A percentile compares a stretch with the other conserved stretches of the same genome.
Conservation (phyloP, 2,329 filamentous ascomycete species). For the Nigrospora sphaerica region DNA sequence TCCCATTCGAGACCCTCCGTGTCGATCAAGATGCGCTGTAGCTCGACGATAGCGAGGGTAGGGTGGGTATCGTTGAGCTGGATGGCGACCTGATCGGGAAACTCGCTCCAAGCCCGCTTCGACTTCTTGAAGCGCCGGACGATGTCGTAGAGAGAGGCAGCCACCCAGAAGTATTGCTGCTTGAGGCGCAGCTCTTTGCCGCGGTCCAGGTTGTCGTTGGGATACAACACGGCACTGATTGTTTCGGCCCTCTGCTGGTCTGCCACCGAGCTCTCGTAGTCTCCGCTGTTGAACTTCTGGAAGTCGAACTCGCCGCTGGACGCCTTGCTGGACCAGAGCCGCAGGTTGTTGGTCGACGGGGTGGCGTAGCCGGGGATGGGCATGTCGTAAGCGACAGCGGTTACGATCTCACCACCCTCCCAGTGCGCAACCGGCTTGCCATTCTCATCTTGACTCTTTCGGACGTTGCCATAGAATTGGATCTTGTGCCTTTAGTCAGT, state of each 20-base stretch:
- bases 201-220: slow-evolving; percentile 93
- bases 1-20: slow-evolving; percentile 90
- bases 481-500: slow-evolving; percentile 38
- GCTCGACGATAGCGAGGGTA: slow-evolving; percentile 89
- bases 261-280: slow-evolving; percentile 96
- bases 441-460: slow-evolving; percentile 64
- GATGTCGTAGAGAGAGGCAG: slow-evolving; percentile 92
- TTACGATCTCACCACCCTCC: slow-evolving; percentile 90
- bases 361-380: slow-evolving; percentile 87
- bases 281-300: slow-evolving; percentile 97
- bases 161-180: slow-evolving; percentile 99
- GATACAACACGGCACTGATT: slow-evolving; percentile 94
- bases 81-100: slow-evolving; percentile 91
- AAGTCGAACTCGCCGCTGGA: slow-evolving; percentile 98
- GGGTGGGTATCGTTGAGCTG: slow-evolving; percentile 98
- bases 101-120: slow-evolving; percentile 83
- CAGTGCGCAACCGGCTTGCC: slow-evolving; percentile 72
- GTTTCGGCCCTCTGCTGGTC: slow-evolving; percentile 98
- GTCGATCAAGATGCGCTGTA: slow-evolving; percentile 88
- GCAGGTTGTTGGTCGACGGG: slow-evolving; percentile 87
- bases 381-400: slow-evolving; percentile 89
- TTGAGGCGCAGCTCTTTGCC: slow-evolving; percentile 97
- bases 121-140: slow-evolving; percentile 98
- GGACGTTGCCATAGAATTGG: slow-evolving; percentile 87
- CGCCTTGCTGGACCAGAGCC: slow-evolving; percentile 96